Base-by-base conservation (phyloP, 2,329 filamentous ascomycete genomes). In the Talaromyces amestolkiae region DNA sequence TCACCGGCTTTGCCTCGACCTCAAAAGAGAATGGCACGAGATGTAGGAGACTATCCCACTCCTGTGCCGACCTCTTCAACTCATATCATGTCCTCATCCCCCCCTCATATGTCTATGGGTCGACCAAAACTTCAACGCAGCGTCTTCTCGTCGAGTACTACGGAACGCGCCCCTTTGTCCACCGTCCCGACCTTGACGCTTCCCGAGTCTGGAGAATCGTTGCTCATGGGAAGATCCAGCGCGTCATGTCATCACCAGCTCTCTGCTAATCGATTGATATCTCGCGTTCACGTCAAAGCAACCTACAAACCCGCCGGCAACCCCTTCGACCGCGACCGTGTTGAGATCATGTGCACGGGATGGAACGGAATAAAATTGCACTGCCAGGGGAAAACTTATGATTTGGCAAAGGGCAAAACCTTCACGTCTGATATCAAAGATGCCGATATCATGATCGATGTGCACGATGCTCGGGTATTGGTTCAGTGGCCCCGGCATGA, bases 301-400 rank as follows among this genome's bases (percentile, higher is more conserved):
- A 87, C 89, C 62, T 99, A 93, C 77, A 86, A 94, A 68, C 85
- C 90, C 24, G 87, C 91, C 13, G 80, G 84, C 22, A 84, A 86
- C 64, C 85, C 86, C 5, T 85, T 91, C 72, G 88, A 91, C 70
- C 84, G 87, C 68, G 91, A 91, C 76, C 89, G 88, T 77, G 87
- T 99, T 56, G 91, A 97, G 78, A 90, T 99, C 72, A 85, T 92
- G 73, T 99, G 95, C 82, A 87, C 91, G 73, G 95, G 95, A 24
- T 98, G 94, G 94, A 99, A 99, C 77, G 95, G 95, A 17, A 84
- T 95, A 70, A 96, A 92, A 81, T 81, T 99, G 70, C 93, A 97
- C 80, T 97, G 92, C 81, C 90, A 94, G 78, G 92, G 92, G 65
- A 88, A 89, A 70, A 90, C 92, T 3, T 94, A 91, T 83, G 92